A percentile compares a stretch with the other conserved stretches of the same genome.
phyloP scores from a whole-genome alignment of 495 filamentous ascomycete genomes.

The Penicillium arizonense region DNA sequence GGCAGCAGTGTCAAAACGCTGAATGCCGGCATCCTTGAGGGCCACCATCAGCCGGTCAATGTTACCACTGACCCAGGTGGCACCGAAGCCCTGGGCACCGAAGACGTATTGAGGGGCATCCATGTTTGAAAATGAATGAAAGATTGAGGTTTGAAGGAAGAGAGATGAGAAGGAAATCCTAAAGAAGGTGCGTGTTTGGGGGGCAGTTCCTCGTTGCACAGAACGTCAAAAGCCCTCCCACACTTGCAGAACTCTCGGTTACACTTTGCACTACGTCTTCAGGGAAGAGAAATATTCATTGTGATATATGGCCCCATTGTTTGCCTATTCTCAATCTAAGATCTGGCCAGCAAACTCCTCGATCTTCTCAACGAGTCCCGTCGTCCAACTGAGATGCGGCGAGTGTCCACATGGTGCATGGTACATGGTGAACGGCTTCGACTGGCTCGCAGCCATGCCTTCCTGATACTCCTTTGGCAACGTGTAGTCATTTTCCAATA shows the following conservation, averaged over 20 bases:
- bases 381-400: constrained; percentile 28
- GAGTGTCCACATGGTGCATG: constrained; percentile 23
- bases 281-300: no score
- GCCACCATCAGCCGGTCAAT: constrained; percentile 2
- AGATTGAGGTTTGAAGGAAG: not conserved
- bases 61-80: constrained; percentile 10
- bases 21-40: constrained; percentile 7
- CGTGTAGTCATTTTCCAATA: constrained; percentile 24
- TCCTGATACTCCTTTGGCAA: constrained; percentile 29
- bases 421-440: constrained; percentile 23
- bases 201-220: no score
- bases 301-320: no score
- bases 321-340: not conserved
- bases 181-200: not conserved
- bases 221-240: no score
- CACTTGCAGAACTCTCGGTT: no score
- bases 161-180: not conserved
- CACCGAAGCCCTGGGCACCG: constrained; percentile 13
- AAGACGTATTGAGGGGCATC: constrained; percentile 10
- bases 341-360: constrained; percentile 14
- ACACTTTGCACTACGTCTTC: no score
- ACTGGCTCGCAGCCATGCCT: constrained; percentile 25
- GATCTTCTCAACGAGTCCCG: constrained; percentile 15
- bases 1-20: constrained; percentile 15
- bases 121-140: not conserved